These are phyloP conservation scores for Straminergon stramineum DNA, from an alignment of 225 moss, liverwort and hornwort species.

Conservation along the genomic window DNA sequence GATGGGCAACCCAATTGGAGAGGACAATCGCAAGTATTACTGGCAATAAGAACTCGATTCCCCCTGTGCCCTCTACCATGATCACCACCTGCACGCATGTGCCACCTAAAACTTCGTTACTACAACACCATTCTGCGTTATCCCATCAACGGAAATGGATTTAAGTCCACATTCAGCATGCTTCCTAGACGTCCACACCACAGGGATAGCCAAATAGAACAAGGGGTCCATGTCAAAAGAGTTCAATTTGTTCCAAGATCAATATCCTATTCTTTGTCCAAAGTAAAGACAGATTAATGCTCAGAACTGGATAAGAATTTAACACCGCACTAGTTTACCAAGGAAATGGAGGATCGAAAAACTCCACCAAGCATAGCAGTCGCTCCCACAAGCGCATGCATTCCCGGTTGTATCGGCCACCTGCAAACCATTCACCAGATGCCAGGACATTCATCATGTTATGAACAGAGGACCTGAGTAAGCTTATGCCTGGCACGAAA, in stretches of 20 bases:
- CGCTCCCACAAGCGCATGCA: slow-evolving; percentile 72
- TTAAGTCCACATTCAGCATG: neutral
- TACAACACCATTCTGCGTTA: neutral
- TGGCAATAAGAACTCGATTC: slow-evolving; percentile 61
- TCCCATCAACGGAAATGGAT: neutral
- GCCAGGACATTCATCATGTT: neutral
- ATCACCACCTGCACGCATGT: slow-evolving; percentile 52
- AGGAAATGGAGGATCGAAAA: slow-evolving; percentile 68
- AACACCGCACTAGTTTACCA: slow-evolving; percentile 17
- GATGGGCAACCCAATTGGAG: slow-evolving; percentile 70
- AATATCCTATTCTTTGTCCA: neutral
- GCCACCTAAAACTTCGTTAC: neutral
- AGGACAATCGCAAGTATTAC: slow-evolving; percentile 61
- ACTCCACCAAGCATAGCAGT: slow-evolving; percentile 79
- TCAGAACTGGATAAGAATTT: neutral
- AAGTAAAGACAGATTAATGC: neutral
- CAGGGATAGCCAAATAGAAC: too few species aligned
- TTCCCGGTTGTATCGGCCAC: slow-evolving; percentile 56
- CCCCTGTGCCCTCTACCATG: slow-evolving; percentile 62
- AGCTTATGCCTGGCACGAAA: neutral
- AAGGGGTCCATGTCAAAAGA: neutral
- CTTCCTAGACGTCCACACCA: neutral
- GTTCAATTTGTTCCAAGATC: neutral
- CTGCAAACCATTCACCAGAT: slow-evolving; percentile 15
- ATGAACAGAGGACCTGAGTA: neutral